phyloP scores from a whole-genome alignment of 345 rosid genomes.

The Euphorbia pulcherrima region DNA sequence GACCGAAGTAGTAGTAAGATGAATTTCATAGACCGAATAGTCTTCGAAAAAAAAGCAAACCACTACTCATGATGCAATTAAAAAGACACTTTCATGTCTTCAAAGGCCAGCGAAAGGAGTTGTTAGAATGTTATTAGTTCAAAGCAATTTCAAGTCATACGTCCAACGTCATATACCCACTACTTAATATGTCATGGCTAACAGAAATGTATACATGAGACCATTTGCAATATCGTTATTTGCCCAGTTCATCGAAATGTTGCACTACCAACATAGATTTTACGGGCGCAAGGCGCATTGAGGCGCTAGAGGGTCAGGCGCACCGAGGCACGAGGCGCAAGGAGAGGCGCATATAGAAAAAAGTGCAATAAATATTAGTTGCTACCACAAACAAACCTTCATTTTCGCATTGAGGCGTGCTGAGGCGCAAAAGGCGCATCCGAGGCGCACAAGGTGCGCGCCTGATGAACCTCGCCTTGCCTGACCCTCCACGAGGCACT shows the following conservation, averaged over 20 bases:
- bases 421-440: too few relatives aligned
- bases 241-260: neutral
- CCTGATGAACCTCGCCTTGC: too few relatives aligned
- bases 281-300: too few relatives aligned
- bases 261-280: neutral
- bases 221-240: neutral
- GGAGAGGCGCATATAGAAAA: too few relatives aligned
- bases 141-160: neutral
- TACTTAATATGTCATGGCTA: neutral
- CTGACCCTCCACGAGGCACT: too few relatives aligned
- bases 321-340: too few relatives aligned
- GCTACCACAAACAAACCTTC: too few relatives aligned
- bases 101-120: neutral
- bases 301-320: too few relatives aligned
- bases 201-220: neutral
- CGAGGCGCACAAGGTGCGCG: too few relatives aligned
- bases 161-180: neutral
- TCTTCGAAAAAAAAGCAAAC: neutral
- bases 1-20: neutral
- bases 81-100: neutral
- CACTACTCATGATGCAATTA: conserved; percentile 2
- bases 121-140: neutral
- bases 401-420: too few relatives aligned
- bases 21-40: neutral
- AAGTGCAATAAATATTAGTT: too few relatives aligned